Evolutionary conservation across 2,329 filamentous ascomycete genomes (phyloP).

Genomic region (Fusarium humuli): DNA sequence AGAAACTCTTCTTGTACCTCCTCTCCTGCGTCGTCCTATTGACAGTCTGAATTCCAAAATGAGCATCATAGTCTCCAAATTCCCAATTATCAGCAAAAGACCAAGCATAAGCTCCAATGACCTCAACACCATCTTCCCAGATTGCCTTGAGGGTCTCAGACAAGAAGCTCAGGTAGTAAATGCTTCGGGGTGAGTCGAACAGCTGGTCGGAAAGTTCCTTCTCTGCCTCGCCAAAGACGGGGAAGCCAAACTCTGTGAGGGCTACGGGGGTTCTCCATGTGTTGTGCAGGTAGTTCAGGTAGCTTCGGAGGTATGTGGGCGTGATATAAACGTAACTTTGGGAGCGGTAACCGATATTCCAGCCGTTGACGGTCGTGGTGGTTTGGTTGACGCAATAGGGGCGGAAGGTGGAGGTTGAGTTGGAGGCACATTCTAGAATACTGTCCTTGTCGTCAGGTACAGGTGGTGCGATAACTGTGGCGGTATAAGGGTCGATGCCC

Average conservation of each 20-base stretch:
- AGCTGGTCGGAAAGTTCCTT: slow-evolving; percentile 61
- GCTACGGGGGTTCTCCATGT: slow-evolving; percentile 63
- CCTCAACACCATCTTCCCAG: slow-evolving; percentile 66
- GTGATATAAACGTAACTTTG: slow-evolving; percentile 69
- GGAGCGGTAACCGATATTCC: slow-evolving; percentile 69
- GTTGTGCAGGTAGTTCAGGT: slow-evolving; percentile 69
- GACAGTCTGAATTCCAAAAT: slow-evolving; percentile 68
- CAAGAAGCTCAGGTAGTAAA: slow-evolving; percentile 67
- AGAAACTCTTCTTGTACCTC: slow-evolving; percentile 68
- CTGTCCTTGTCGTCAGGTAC: slow-evolving; percentile 51
- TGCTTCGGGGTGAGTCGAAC: slow-evolving; percentile 64
- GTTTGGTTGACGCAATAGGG: slow-evolving; percentile 66
- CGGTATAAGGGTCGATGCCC: slow-evolving; percentile 69
- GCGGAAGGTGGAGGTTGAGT: slow-evolving; percentile 57
- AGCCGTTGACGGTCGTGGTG: slow-evolving; percentile 61
- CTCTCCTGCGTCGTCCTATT: slow-evolving; percentile 64
- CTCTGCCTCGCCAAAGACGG: slow-evolving; percentile 60
- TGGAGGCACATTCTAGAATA: slow-evolving; percentile 60
- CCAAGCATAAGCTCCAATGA: slow-evolving; percentile 67
- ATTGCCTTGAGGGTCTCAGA: slow-evolving; percentile 66
- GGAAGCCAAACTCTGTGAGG: slow-evolving; percentile 69
- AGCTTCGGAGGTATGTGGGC: slow-evolving; percentile 66
- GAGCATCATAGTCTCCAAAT: slow-evolving; percentile 59
- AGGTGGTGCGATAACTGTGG: slow-evolving; percentile 63
- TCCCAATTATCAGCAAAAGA: slow-evolving; percentile 65